Conservation (phyloP, 1,284 basidiomycete species). For the Psilocybe mexicana region DNA sequence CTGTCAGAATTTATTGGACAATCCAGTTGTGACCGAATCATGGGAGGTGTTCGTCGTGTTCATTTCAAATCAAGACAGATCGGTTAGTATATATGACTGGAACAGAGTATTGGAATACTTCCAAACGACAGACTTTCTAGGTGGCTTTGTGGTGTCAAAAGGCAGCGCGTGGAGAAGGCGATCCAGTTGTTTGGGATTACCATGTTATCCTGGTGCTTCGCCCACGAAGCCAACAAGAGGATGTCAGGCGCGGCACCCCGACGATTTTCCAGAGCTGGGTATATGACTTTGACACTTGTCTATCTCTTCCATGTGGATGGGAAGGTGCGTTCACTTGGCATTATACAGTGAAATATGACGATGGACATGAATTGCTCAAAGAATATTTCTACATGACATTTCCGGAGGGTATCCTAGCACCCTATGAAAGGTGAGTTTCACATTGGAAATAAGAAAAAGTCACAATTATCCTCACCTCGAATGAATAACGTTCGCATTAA, state of each 20-base stretch:
- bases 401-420: conserved; percentile 32
- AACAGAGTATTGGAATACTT: neutral
- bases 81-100: conserved; percentile 39
- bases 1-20: conserved; percentile 41
- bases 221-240: conserved; percentile 20
- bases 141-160: conserved; percentile 68
- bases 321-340: conserved; percentile 35
- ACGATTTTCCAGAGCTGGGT: conserved; percentile 43
- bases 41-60: conserved; percentile 63
- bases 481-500: neutral
- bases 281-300: conserved; percentile 64
- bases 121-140: conserved; percentile 32
- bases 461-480: neutral
- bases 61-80: conserved; percentile 62
- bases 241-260: neutral
- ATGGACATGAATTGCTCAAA: conserved; percentile 27
- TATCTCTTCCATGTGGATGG: conserved; percentile 50
- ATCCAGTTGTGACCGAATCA: conserved; percentile 25
- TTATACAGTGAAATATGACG: conserved; percentile 3
- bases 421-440: conserved; percentile 49
- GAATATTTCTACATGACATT: conserved; percentile 61
- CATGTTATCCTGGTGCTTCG: conserved; percentile 65
- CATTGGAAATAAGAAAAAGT: neutral
- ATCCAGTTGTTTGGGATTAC: conserved; percentile 72
- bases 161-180: conserved; percentile 33